Evolutionary conservation across 1,284 basidiomycete genomes (phyloP), one percentile per base, ranked within the genome.

Genomic region (Takashimella koratensis): DNA sequence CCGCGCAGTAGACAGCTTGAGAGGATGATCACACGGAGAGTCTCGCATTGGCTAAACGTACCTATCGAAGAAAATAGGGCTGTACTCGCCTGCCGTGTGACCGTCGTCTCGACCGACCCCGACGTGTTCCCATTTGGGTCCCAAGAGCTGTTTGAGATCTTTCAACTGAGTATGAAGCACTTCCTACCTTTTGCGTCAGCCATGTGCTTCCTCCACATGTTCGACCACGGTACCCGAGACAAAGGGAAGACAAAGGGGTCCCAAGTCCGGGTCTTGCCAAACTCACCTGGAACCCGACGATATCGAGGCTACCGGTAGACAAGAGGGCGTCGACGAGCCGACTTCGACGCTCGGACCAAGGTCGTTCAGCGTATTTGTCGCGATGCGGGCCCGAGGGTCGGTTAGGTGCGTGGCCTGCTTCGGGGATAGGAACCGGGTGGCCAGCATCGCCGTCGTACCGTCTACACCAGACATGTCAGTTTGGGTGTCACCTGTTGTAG

Each of bases 91-190:
- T 1, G 75, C 78, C 23, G 73, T 57, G 11, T 73, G 70, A 2
- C 84, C 84, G 64, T 86, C 83, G 51, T 85, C 81, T 25, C 84
- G 77, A 0, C 84, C 85, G 0, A 85, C 83, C 1, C 84, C 85
- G 25, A 84, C 78, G 79, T 83, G 77, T 77, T 79, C 83, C 11
- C 79, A 81, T 4, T 70, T 58, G 4, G 58, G 41, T 0, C 84
- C 84, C 4, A 87, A 76, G 1, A 86, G 75, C 43, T 79, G 75
- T 3, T 76, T 73, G 5, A 86, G 69, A 60, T 87, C 85, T n/a
- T 73, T 66, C 2, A 86, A 80, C 66, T 86, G 85, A 51, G 80
- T 72, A 21, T 81, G 68, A 11, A 85, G 73, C 0, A 81, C 84
- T 64, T 86, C 85, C 65, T 86, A 36, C 10, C n/a, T n/a, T n/a